Conservation (phyloP, 306 rosid genomes). For the Fagus sylvatica region DNA sequence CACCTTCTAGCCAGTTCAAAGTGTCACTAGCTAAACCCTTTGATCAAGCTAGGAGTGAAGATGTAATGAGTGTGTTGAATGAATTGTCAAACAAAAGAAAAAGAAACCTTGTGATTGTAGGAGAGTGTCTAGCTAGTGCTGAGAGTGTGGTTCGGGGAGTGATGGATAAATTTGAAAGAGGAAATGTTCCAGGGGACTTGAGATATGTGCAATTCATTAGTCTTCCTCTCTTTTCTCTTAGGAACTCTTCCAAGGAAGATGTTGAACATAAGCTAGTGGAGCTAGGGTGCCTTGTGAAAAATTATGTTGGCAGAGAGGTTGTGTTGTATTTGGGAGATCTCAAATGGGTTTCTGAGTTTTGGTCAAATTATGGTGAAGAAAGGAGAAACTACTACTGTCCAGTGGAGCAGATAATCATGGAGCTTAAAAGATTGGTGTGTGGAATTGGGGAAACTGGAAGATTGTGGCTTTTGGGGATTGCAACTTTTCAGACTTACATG, state of each 20-base stretch:
- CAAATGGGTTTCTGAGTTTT: slow-evolving; percentile 71
- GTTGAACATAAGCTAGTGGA: slow-evolving; percentile 65
- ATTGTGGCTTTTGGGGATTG: slow-evolving; percentile 69
- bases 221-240: slow-evolving; percentile 62
- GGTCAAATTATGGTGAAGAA: slow-evolving; percentile 55
- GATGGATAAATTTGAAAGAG: slow-evolving; percentile 66
- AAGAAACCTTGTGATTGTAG: slow-evolving; percentile 63
- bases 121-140: slow-evolving; percentile 49
- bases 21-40: slow-evolving; percentile 30
- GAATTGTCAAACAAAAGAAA: slow-evolving; percentile 54
- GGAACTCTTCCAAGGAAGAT: slow-evolving; percentile 58
- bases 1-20: slow-evolving; percentile 35
- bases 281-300: slow-evolving; percentile 62
- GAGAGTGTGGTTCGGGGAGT: slow-evolving; percentile 57
- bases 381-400: slow-evolving; percentile 48
- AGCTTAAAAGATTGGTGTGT: slow-evolving; percentile 59
- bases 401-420: slow-evolving; percentile 68
- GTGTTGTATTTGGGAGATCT: slow-evolving; percentile 80
- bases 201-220: slow-evolving; percentile 57
- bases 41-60: slow-evolving; percentile 36
- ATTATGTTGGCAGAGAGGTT: slow-evolving; percentile 67
- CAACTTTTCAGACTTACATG: slow-evolving; percentile 67
- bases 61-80: slow-evolving; percentile 56
- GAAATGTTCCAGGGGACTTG: slow-evolving; percentile 50
- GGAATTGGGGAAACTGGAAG: slow-evolving; percentile 55